Conservation (phyloP, 176 grass and related monocot species). For the Triticum urartu region DNA sequence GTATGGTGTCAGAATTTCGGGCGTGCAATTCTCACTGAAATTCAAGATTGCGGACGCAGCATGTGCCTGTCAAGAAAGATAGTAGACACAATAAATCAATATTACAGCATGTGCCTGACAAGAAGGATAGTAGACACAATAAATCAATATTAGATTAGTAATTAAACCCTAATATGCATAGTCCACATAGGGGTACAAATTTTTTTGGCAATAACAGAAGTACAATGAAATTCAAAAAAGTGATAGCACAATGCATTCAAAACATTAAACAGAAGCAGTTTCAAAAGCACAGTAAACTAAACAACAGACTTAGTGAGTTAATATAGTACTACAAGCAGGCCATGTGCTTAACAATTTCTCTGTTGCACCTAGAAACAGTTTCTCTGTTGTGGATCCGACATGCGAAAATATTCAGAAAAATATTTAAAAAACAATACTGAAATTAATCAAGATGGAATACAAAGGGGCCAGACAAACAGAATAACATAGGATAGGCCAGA, state of each 20-base stretch:
- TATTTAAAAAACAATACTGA: background rate
- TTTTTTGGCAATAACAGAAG: background rate
- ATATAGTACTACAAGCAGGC: background rate
- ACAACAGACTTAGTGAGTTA: background rate
- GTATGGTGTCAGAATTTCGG: conserved; percentile 91
- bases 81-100: background rate
- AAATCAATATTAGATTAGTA: background rate
- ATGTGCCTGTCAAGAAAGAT: conserved; percentile 39
- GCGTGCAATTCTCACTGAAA: conserved; percentile 97
- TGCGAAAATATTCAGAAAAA: background rate
- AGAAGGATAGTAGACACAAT: background rate
- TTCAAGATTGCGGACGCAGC: conserved; percentile 93
- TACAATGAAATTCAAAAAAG: background rate
- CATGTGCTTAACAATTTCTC: background rate
- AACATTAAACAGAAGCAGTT: background rate
- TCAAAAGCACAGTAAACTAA: background rate
- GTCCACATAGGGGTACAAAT: background rate
- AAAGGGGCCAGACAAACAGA: background rate
- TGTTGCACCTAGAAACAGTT: background rate
- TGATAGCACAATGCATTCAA: background rate
- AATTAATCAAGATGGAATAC: background rate
- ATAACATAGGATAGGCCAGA: background rate
- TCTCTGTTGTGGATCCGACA: background rate
- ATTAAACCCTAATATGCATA: background rate
- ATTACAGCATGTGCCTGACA: background rate